Conservation (phyloP, 352 stramenopile genomes). For the Globisporangium yorkense region DNA sequence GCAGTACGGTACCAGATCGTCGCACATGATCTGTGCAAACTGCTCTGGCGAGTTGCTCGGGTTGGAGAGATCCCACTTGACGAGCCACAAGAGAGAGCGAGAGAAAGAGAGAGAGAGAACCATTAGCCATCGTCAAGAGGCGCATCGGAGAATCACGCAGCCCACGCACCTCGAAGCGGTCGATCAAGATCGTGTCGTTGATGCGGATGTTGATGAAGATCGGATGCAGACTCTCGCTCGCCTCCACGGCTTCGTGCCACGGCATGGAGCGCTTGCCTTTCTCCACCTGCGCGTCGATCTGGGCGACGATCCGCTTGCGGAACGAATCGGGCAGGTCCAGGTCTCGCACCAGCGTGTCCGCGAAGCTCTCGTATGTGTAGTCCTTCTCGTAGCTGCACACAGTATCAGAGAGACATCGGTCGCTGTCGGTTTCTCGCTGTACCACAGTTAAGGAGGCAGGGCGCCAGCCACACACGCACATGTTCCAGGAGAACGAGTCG, state of each 20-base stretch:
- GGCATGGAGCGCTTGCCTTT: conserved; percentile 49
- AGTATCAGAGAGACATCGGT: neutral
- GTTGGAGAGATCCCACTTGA: conserved; percentile 65
- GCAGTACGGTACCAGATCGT: conserved; percentile 46
- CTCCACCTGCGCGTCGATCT: conserved; percentile 64
- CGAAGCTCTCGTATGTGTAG: conserved; percentile 73
- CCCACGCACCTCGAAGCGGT: conserved; percentile 56
- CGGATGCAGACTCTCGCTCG: conserved; percentile 55
- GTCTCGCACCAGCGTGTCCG: conserved; percentile 58
- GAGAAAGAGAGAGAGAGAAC: neutral
- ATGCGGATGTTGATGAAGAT: conserved; percentile 81
- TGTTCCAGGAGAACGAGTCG: conserved; percentile 75
- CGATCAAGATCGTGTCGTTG: conserved; percentile 77
- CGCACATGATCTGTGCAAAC: conserved; percentile 60
- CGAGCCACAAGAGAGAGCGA: too few relatives aligned
- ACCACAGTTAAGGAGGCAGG: neutral
- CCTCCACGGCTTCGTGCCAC: conserved; percentile 43
- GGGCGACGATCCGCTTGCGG: conserved; percentile 54
- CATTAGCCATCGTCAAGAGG: neutral
- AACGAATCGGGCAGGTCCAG: conserved; percentile 71
- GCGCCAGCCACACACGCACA: conserved; percentile 27
- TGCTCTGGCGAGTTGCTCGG: conserved; percentile 55
- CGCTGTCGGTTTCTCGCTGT: neutral
- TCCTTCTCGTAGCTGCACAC: conserved; percentile 54
- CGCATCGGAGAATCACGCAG: neutral